These are phyloP conservation scores for Candida ortonii DNA, from an alignment of 805 yeast genomes.

Conservation along the genomic window DNA sequence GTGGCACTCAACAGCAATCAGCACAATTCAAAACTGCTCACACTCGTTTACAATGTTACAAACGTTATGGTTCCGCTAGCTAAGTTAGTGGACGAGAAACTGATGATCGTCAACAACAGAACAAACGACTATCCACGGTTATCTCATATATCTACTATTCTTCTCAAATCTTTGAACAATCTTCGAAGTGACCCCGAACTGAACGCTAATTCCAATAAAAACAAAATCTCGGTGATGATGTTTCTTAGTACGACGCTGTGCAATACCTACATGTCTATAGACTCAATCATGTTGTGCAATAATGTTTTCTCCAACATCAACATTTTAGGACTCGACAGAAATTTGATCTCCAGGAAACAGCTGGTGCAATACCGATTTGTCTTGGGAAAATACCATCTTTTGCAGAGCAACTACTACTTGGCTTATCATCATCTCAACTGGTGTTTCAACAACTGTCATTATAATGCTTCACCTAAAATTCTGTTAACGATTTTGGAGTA, in stretches of 20 bases:
- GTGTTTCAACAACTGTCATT: conserved; percentile 42
- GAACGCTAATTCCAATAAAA: conserved; percentile 29
- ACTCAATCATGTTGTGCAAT: conserved; percentile 56
- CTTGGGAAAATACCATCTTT: conserved; percentile 50
- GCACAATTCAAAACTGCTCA: conserved; percentile 37
- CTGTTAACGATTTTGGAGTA: conserved; percentile 40
- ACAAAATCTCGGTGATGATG: conserved; percentile 46
- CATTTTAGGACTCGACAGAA: conserved; percentile 43
- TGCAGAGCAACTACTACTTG: conserved; percentile 47
- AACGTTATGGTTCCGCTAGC: conserved; percentile 44
- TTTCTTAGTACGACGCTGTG: conserved; percentile 50
- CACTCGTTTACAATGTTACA: conserved; percentile 38
- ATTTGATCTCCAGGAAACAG: conserved; percentile 41
- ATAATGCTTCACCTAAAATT: conserved; percentile 27
- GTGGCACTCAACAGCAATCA: conserved; percentile 46
- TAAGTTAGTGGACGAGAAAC: conserved; percentile 38
- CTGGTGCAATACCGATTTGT: conserved; percentile 52
- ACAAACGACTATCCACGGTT: conserved; percentile 39
- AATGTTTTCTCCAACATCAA: conserved; percentile 62
- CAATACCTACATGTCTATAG: conserved; percentile 48
- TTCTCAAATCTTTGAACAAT: conserved; percentile 49
- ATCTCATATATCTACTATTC: conserved; percentile 45
- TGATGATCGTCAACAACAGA: conserved; percentile 37
- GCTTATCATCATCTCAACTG: conserved; percentile 49
- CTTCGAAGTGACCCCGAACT: conserved; percentile 44